Evolutionary conservation across 257 asterid genomes (phyloP), one percentile per base, ranked within the genome.

Genomic region (Solanum dulcamara): DNA sequence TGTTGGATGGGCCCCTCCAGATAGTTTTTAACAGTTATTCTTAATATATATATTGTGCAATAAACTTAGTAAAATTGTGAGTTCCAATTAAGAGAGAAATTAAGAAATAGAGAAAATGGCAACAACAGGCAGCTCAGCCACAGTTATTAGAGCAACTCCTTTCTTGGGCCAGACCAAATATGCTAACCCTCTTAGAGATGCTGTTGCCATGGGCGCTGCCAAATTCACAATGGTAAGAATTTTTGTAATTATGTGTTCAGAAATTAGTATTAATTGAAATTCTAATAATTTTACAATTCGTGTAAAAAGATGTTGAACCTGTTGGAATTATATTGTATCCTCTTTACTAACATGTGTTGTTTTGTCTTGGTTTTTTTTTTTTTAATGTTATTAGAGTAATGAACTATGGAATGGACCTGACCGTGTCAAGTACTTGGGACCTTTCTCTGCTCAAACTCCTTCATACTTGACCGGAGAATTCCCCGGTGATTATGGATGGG

Each of bases 401-500:
- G 98, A 93, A 0, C 66, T 93, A 66, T 95, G 98, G 98, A 94
- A 95, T 60, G 98, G 98, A 83, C 95, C 97, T 0, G 97, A 95
- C 89, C 92, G 94, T 10, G 93, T 94, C 38, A 94, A 95, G 89
- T 95, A 91, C 92, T 91, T 94, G 91, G 98, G 98, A 84, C 98
- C 98, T 7, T 95, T 95, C 86, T 93, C 97, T 6, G 98, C 96
- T 86, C 98, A 94, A 88, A 93, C 97, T 83, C 98, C 98, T 6
- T 93, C 98, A 1, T 94, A 95, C 91, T 91, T 95, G 70, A 95
- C 88, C 6, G 96, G 98, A 68, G 98, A 95, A 48, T 95, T 94
- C 83, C 97, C 97, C 17, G 98, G 97, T 40, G 98, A 95, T 87
- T 95, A 95, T 20, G 98, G 98, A 6, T 95, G 98, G 98, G 98